Base-by-base conservation (phyloP, 2,329 filamentous ascomycete genomes). In the Teratosphaeria zuluensis region DNA sequence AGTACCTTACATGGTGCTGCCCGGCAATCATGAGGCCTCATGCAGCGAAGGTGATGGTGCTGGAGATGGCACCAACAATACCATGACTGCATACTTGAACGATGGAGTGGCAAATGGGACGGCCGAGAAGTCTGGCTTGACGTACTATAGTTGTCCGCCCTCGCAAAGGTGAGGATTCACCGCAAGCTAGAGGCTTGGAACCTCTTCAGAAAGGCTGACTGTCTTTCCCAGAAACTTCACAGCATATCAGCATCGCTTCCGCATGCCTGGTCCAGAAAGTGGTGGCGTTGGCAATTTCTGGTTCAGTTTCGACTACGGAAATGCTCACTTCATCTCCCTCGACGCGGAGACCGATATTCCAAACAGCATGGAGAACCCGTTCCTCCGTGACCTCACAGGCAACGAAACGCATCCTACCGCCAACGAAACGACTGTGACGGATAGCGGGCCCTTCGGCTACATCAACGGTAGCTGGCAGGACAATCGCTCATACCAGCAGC, bases 301-400 rank as follows among this genome's bases (percentile, higher is more conserved):
- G 78, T 63, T 75, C 68, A 79, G 76, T 1, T 81, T 80, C 63
- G 77, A 81, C 70, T 80, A 80, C 63, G 78, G 78, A 28, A 70
- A 80, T n/a, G 78, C 75, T 2, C 78, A 81, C 65, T 80, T 80
- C 58, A 68, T 80, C 61, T 68, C 74, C n/a, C 68, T 81, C 35
- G 71, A 80, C 54, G 73, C 70, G 19, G 78, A 80, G 64, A 81
- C 78, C 53, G 78, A 81, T 66, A 80, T 75, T 62, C 73, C 76
- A 53, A 69, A 77, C 65, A 76, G 74, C 61, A 78, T 78, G 33
- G 33, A 35, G 9, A 72, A 76, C 54, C 72, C 76, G 12, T 79
- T 80, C 59, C 66, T 70, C 3, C 68, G 71, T 4, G 77, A 80
- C 32, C 61, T 76, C 56, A 54, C 66, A 9, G 76, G 74, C 38